These are phyloP conservation scores for Suillus paluster DNA, from an alignment of 768 basidiomycete genomes.

Conservation along the genomic window DNA sequence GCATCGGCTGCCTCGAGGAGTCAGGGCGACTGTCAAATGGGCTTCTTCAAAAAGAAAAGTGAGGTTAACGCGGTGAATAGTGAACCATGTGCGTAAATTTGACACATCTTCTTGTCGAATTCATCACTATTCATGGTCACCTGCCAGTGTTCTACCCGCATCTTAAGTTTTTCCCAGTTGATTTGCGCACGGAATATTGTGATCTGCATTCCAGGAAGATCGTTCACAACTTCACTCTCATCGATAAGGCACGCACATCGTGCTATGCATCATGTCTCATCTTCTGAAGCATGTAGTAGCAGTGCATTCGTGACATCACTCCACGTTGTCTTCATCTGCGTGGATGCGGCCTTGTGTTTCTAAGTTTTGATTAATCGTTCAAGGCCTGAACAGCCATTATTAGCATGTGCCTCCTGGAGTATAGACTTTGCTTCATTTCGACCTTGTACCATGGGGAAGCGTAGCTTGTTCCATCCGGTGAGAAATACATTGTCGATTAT, in stretches of 20 bases:
- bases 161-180: background rate
- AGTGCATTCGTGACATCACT: slow-evolving; percentile 17
- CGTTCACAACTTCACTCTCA: slow-evolving; percentile 10
- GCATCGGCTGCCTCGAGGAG: slow-evolving; percentile 28
- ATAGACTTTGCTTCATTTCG: slow-evolving; percentile 3
- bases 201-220: slow-evolving; percentile 4
- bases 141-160: background rate
- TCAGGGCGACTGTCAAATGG: slow-evolving; percentile 10
- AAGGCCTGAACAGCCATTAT: slow-evolving; percentile 10
- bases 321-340: slow-evolving; percentile 21
- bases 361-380: slow-evolving; percentile 12
- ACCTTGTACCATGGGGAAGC: slow-evolving; percentile 7
- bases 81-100: background rate
- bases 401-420: background rate
- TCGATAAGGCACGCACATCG: slow-evolving; percentile 31
- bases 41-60: slow-evolving; percentile 1
- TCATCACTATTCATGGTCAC: slow-evolving; percentile 2
- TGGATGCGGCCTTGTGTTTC: slow-evolving; percentile 13
- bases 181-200: background rate
- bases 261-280: slow-evolving; percentile 30
- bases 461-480: background rate
- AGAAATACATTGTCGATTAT: background rate
- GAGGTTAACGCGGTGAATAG: slow-evolving; percentile 3
- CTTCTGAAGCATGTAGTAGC: slow-evolving; percentile 27
- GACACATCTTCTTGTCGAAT: slow-evolving; percentile 11